These are phyloP conservation scores for Kokia cookei DNA, from an alignment of 441 rosid species.

Conservation along the genomic window DNA sequence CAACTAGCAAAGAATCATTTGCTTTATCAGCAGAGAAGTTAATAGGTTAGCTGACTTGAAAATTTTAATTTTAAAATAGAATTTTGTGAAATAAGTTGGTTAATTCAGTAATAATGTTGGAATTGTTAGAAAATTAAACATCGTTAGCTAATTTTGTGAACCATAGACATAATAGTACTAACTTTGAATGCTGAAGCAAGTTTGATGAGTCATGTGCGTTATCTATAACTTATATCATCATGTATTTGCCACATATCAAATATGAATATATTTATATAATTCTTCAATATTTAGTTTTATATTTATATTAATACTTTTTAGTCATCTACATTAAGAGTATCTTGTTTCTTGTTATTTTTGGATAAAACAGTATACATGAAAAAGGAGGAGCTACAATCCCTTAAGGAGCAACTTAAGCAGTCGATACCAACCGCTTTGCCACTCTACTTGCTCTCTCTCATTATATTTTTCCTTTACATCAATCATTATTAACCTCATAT, in stretches of 20 bases:
- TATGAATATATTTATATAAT: background rate
- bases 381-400: background rate
- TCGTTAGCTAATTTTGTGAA: no score
- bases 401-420: background rate
- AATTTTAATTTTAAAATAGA: no score
- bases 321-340: background rate
- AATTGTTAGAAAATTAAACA: no score
- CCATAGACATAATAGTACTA: no score
- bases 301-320: background rate
- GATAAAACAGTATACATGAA: background rate
- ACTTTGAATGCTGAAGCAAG: no score
- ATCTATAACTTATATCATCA: background rate
- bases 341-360: background rate
- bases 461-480: background rate
- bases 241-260: background rate
- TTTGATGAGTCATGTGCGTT: no score
- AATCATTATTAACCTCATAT: background rate
- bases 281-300: background rate
- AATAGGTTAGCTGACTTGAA: no score
- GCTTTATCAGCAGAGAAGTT: no score
- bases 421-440: background rate
- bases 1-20: no score
- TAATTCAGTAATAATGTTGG: no score
- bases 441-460: background rate
- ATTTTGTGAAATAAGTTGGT: no score